A percentile compares a stretch with the other conserved stretches of the same genome.
Conservation (phyloP, 805 yeast species). For the Barnettozyma populi region DNA sequence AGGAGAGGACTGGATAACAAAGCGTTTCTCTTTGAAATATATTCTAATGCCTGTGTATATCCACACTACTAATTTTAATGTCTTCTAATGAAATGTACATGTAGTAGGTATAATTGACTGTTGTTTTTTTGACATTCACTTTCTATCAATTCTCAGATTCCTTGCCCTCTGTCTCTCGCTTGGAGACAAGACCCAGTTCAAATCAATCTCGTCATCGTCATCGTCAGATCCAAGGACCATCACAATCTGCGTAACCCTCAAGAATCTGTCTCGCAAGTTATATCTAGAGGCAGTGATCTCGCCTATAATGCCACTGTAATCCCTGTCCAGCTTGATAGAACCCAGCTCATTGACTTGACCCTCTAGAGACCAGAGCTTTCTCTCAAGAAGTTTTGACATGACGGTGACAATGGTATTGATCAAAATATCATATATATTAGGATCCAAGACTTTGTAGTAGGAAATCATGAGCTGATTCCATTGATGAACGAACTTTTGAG, state of each 20-base stretch:
- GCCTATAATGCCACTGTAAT: conserved; percentile 66
- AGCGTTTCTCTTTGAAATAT: not conserved
- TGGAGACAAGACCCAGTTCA: conserved; percentile 74
- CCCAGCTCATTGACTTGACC: conserved; percentile 77
- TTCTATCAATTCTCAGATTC: conserved; percentile 42
- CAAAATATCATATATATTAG: conserved; percentile 46
- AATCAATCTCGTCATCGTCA: conserved; percentile 45
- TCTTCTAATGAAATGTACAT: not conserved
- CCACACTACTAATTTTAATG: not conserved
- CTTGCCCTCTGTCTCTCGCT: conserved; percentile 65
- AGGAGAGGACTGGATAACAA: not conserved
- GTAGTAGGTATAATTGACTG: not conserved
- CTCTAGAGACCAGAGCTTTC: conserved; percentile 59
- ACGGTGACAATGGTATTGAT: conserved; percentile 44
- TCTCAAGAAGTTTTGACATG: conserved; percentile 55
- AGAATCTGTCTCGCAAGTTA: conserved; percentile 69
- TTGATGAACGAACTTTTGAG: conserved; percentile 48
- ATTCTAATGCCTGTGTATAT: not conserved
- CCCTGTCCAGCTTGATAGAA: conserved; percentile 76
- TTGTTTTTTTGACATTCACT: conserved; percentile 1
- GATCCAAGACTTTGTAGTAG: conserved; percentile 52
- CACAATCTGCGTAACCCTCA: conserved; percentile 78
- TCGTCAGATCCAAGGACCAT: conserved; percentile 80
- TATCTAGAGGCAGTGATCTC: conserved; percentile 71
- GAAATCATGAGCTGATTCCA: conserved; percentile 69